These are phyloP conservation scores for Leucaena leucocephala DNA, from an alignment of 306 rosid species.

Conservation along the genomic window DNA sequence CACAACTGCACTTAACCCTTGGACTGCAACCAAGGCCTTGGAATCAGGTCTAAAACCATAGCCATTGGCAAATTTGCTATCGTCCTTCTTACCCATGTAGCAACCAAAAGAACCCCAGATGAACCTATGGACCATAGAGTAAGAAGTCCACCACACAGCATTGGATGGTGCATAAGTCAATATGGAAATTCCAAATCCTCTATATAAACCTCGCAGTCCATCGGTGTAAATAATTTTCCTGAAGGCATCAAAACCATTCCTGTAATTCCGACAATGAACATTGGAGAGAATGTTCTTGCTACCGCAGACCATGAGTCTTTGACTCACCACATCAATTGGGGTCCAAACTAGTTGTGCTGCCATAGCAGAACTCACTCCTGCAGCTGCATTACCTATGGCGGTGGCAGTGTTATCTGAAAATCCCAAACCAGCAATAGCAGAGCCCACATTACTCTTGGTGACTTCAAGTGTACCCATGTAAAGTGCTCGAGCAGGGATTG, in stretches of 20 bases:
- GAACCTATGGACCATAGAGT: conserved; percentile 76
- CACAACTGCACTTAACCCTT: conserved; percentile 83
- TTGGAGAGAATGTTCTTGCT: conserved; percentile 41
- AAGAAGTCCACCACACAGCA: conserved; percentile 99
- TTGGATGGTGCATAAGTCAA: conserved; percentile 92
- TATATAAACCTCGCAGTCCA: conserved; percentile 80
- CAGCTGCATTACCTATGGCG: conserved; percentile 78
- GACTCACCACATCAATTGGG: conserved; percentile 93
- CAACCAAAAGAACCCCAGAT: conserved; percentile 75
- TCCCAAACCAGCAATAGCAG: conserved; percentile 60
- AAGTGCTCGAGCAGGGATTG: conserved; percentile 91
- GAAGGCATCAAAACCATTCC: conserved; percentile 86
- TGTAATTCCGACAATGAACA: conserved; percentile 57
- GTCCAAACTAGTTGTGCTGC: conserved; percentile 98
- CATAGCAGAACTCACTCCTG: conserved; percentile 87
- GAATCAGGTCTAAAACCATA: conserved; percentile 59
- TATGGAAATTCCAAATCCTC: conserved; percentile 90
- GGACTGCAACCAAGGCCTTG: conserved; percentile 66
- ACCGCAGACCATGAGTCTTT: conserved; percentile 73
- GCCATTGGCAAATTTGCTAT: conserved; percentile 36
- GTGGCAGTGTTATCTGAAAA: conserved; percentile 75
- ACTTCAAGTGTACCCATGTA: conserved; percentile 89
- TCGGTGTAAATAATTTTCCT: conserved; percentile 71
- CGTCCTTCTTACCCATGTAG: conserved; percentile 52
- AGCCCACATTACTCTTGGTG: conserved; percentile 82